Base-by-base conservation (phyloP, 225 moss, liverwort and hornwort species). In the Takakia lepidozioides region DNA sequence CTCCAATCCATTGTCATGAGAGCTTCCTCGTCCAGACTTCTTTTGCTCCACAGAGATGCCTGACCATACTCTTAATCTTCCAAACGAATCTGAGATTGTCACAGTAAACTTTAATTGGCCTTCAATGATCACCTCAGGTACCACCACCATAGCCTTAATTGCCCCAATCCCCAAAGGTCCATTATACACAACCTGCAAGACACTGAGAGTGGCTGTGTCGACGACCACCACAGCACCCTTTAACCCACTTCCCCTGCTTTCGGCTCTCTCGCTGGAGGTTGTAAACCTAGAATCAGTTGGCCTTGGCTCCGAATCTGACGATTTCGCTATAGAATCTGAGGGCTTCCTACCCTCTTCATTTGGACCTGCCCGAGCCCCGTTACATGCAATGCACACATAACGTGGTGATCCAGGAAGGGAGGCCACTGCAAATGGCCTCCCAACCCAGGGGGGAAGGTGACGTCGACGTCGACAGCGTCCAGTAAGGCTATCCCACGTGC, bases 381-480 rank as follows among this genome's bases (percentile, higher is more conserved):
- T 55, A 10, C 40, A 55, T 22, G 26, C 39, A 29, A 55, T 27
- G 27, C 39, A 40, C 3, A 42, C 39, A 39, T 38, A 41, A 19
- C 55, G 55, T 10, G 40, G 55, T 25, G 55, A 39, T 10, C 20
- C 20, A 7, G 55, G 55, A 41, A 55, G 28, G 23, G 55, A n/a
- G n/a, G 55, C 25, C 17, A 55, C 23, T 25, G 55, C 42, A 24
- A 17, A 23, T 25, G 55, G 55, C 14, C n/a, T 22, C 19, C 55
- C 55, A 15, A 55, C 55, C 55, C 55, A 55, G 26, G 55, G 24
- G 6, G 55, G 55, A 39, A 55, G 42, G 19, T 28, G 27, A 7
- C 55, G 39, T 18, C 55, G 25, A 10, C 38, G 38, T n/a, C 40
- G 39, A 42, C 55, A 55, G 11, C 27, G 38, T 39, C 55, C 55